Conservation (phyloP, 179 eudicot species). For the Spinacia oleracea region DNA sequence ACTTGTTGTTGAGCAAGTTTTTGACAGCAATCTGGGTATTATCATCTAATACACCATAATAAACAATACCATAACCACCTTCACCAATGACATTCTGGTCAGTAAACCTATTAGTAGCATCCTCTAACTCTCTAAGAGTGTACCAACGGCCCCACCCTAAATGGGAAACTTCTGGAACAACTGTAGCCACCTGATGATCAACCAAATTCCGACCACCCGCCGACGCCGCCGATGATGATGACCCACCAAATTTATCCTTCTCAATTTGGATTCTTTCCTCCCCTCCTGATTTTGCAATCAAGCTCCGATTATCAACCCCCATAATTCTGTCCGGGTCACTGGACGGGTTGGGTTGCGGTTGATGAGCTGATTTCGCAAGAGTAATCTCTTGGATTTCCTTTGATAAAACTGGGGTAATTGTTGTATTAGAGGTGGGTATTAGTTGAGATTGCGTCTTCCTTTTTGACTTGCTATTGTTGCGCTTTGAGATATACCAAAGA, state of each 20-base stretch:
- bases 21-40: conserved; percentile 61
- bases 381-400: conserved; percentile 44
- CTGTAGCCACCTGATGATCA: conserved; percentile 22
- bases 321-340: conserved; percentile 24
- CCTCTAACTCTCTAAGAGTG: conserved; percentile 69
- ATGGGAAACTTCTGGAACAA: conserved; percentile 65
- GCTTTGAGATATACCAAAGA: conserved; percentile 50
- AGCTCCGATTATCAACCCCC: conserved; percentile 22
- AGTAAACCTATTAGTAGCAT: conserved; percentile 52
- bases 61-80: conserved; percentile 85
- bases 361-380: conserved; percentile 16
- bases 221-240: conserved; percentile 14
- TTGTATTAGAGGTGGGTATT: neutral
- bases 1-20: conserved; percentile 73
- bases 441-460: conserved; percentile 12
- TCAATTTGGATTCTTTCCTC: conserved; percentile 30
- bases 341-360: conserved; percentile 24
- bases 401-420: conserved; percentile 28
- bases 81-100: conserved; percentile 73
- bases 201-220: conserved; percentile 2
- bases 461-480: conserved; percentile 24
- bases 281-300: conserved; percentile 1
- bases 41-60: conserved; percentile 55
- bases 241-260: conserved; percentile 21
- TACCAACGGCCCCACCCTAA: conserved; percentile 89